Conservation (phyloP, 192 early-diverging fungal genomes). For the Podila epigama region DNA sequence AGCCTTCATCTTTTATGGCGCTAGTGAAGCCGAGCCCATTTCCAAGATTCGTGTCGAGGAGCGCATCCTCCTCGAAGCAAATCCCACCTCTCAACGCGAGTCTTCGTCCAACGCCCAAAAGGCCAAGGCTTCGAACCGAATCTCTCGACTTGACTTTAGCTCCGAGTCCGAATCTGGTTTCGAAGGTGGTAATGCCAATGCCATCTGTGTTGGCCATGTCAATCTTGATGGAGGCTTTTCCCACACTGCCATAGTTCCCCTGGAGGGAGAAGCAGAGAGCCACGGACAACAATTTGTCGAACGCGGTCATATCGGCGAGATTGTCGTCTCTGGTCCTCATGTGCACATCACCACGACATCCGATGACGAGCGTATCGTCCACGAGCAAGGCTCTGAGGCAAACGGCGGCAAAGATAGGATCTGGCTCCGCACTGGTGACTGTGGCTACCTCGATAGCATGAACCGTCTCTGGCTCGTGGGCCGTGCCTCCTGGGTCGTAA, state of each 20-base stretch:
- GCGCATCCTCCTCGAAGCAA: conserved; percentile 36
- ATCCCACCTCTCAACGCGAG: neutral
- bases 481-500: conserved; percentile 42
- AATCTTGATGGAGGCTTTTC: conserved; percentile 40
- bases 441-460: conserved; percentile 29
- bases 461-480: conserved; percentile 42
- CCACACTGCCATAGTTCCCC: conserved; percentile 27
- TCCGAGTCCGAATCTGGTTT: conserved; percentile 24
- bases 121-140: conserved; percentile 12
- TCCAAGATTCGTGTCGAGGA: conserved; percentile 47
- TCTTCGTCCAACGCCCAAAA: neutral
- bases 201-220: conserved; percentile 44
- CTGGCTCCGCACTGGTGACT: conserved; percentile 48
- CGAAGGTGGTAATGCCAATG: conserved; percentile 41
- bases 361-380: conserved; percentile 41
- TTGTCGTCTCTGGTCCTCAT: conserved; percentile 44
- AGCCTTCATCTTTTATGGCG: conserved; percentile 45
- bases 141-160: conserved; percentile 12
- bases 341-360: conserved; percentile 48
- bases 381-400: conserved; percentile 13
- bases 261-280: conserved; percentile 17
- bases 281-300: conserved; percentile 29
- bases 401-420: conserved; percentile 31
- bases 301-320: conserved; percentile 39
- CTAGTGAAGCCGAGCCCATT: conserved; percentile 47